phyloP scores from a whole-genome alignment of 1,139 yeast genomes.

The Kluyveromyces sp. region DNA sequence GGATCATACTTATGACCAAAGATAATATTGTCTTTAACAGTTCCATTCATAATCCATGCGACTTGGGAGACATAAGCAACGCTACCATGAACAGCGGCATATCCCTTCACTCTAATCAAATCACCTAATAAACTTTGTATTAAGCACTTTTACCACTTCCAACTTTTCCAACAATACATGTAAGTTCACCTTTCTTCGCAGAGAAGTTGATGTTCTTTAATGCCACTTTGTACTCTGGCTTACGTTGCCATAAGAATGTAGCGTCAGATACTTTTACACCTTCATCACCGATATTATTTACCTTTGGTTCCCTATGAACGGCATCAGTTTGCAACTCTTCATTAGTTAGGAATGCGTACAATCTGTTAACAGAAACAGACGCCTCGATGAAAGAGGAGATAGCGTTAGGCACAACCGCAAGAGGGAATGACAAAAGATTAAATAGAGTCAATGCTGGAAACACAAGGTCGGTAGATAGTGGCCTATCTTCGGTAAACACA shows the following conservation, averaged over 20 bases:
- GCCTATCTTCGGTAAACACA: conserved; percentile 53
- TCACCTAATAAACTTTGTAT: conserved; percentile 84
- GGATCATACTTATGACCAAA: conserved; percentile 85
- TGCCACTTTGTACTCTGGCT: conserved; percentile 71
- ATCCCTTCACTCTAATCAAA: conserved; percentile 69
- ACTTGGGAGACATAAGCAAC: conserved; percentile 88
- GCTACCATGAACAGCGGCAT: conserved; percentile 64
- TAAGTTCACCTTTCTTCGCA: conserved; percentile 73
- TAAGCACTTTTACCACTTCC: conserved; percentile 90
- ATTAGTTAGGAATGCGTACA: conserved; percentile 61
- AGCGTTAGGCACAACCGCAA: conserved; percentile 90
- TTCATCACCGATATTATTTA: conserved; percentile 51
- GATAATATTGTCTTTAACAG: conserved; percentile 80
- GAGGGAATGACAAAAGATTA: conserved; percentile 81
- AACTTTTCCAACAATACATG: conserved; percentile 87
- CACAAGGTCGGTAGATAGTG: conserved; percentile 84
- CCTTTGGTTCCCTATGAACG: conserved; percentile 51
- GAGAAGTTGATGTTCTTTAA: conserved; percentile 59
- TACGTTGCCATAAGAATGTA: conserved; percentile 83
- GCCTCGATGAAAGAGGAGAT: conserved; percentile 83
- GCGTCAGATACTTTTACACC: conserved; percentile 54
- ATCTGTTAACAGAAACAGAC: conserved; percentile 75
- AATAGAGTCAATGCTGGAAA: conserved; percentile 90
- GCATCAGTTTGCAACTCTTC: conserved; percentile 81
- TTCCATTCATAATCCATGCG: conserved; percentile 96